Evolutionary conservation across 2,329 filamentous ascomycete species (phyloP).

Genomic region (Colletotrichum kahawae): DNA sequence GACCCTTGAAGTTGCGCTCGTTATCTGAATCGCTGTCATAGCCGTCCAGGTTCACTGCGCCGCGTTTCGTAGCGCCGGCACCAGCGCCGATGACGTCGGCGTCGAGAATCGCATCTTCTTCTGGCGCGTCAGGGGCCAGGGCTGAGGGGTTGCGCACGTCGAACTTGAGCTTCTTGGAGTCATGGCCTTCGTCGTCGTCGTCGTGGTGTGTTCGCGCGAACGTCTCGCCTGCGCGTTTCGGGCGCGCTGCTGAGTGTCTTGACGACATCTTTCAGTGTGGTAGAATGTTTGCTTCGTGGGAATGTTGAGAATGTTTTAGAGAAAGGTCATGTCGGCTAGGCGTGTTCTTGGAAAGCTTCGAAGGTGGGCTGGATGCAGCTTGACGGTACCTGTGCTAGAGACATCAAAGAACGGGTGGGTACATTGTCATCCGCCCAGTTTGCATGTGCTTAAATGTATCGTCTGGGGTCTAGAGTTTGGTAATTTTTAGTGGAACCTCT

Average conservation of each 20-base stretch:
- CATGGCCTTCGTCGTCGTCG: slow-evolving; percentile 50
- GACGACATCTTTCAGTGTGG: slow-evolving; percentile 53
- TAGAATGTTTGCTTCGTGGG: not conserved
- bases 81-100: slow-evolving; percentile 90
- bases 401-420: not conserved
- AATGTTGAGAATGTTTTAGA: not conserved
- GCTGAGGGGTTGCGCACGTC: slow-evolving; percentile 94
- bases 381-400: not conserved
- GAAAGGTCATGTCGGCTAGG: not conserved
- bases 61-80: slow-evolving; percentile 79
- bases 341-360: slow-evolving; percentile 1
- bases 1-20: slow-evolving; percentile 78
- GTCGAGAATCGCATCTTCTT: slow-evolving; percentile 78
- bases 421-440: not conserved
- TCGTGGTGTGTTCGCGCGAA: slow-evolving; percentile 78
- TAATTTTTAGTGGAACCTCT: slow-evolving; percentile 4
- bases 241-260: slow-evolving; percentile 70
- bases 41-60: slow-evolving; percentile 94
- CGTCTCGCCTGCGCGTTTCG: slow-evolving; percentile 83
- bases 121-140: slow-evolving; percentile 80
- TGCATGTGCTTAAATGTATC: slow-evolving; percentile 12
- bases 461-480: not conserved
- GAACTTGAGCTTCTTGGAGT: slow-evolving; percentile 84
- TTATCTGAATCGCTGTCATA: slow-evolving; percentile 95
- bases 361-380: slow-evolving; percentile 9